A percentile compares a stretch with the other conserved stretches of the same genome.
phyloP scores from a whole-genome alignment of 257 asterid species.

The Solanum tarijense region DNA sequence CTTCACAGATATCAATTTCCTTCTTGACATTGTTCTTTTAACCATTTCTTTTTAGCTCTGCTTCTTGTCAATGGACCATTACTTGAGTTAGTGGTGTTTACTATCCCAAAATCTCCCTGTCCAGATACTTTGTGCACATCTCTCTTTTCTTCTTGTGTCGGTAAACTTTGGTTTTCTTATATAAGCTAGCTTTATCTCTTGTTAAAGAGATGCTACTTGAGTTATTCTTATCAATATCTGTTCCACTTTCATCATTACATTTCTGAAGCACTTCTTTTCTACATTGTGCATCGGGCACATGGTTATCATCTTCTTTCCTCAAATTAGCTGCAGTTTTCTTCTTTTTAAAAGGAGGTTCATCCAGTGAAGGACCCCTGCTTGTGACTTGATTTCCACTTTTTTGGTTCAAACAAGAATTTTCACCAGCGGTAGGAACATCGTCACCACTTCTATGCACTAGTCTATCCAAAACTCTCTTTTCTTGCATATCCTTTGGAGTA shows the following conservation, averaged over 20 bases:
- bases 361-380: neutral
- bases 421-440: neutral
- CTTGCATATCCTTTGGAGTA: neutral
- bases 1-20: neutral
- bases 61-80: neutral
- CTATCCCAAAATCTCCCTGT: neutral
- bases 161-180: neutral
- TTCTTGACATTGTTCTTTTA: neutral
- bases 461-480: conserved; percentile 6
- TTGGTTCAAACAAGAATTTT: conserved; percentile 2
- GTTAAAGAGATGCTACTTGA: no score
- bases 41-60: neutral
- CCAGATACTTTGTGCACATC: neutral
- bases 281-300: neutral
- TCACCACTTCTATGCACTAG: conserved; percentile 5
- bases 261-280: neutral
- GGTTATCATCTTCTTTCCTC: neutral
- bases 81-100: neutral
- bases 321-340: neutral
- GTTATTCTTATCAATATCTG: neutral
- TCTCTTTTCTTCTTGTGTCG: neutral
- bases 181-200: conserved; percentile 24
- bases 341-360: neutral
- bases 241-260: neutral
- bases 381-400: neutral